Base-by-base conservation (phyloP, 2,329 filamentous ascomycete genomes). In the Colletotrichum simmondsii region DNA sequence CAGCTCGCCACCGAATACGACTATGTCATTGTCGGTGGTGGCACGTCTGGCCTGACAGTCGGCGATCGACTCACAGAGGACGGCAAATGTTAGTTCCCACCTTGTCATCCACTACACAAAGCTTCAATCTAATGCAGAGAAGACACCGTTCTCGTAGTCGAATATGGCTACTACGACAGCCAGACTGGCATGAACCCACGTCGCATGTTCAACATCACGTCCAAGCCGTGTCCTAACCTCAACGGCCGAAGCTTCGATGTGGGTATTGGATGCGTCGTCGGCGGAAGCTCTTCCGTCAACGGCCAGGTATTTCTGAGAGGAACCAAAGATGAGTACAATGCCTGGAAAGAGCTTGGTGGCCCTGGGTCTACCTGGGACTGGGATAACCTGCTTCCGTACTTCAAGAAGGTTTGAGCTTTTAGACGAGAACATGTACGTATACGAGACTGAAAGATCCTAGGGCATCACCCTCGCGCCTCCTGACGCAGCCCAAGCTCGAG, bases 311-410 rank as follows among this genome's bases (percentile, higher is more conserved):
- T 80, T 75, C 77, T 81, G 42, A 78, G 82, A 14, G 81, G 82
- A 1, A 78, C 79, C 5, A 76, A 77, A n/a, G 76, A 78, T 0
- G 85, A 85, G 52, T 86, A 86, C 59, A 79, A 87, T 61, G 78
- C 80, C 1, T 88, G 87, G 86, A 80, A 80, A 46, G 77, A 77
- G 3, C 76, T 89, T 1, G 87, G 86, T 0, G 86, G 86, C 52
- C 76, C 81, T 0, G 85, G 83, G 3, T 87, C 84, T 83, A 79
- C 78, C 16, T 87, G 84, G 79, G 77, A 84, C 8, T 81, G 78
- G 79, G 68, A 78, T 16, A 71, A 77, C 14, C 46, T 88, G 11
- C 77, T 84, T 0, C 85, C 83, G 0, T 87, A 86, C 53, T 83
- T 87, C 71, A 83, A 81, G 46, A 87, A 87, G 76, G 84, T 81